Evolutionary conservation across 805 yeast species (phyloP).

Genomic region (Cyberlindnera petersonii): DNA sequence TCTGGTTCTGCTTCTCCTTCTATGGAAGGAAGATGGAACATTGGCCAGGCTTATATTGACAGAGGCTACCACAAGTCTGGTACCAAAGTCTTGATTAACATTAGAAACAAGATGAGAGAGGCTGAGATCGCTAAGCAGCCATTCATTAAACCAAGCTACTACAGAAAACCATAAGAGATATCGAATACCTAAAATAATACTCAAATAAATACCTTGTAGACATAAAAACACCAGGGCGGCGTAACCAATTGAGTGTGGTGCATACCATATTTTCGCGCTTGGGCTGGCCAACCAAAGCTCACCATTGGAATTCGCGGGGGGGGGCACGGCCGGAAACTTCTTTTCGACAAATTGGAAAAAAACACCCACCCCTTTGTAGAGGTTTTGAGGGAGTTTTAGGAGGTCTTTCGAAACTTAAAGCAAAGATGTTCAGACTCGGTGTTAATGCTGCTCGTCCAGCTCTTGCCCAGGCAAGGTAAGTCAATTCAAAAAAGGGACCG

Average conservation of each 20-base stretch:
- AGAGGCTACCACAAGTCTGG: constrained; percentile 72
- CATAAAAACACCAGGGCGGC: constrained; percentile 5
- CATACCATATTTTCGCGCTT: constrained; percentile 9
- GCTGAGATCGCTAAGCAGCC: constrained; percentile 83
- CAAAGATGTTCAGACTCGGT: constrained; percentile 30
- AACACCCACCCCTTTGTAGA: constrained; percentile 12
- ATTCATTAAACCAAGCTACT: constrained; percentile 71
- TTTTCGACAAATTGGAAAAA: constrained; percentile 20
- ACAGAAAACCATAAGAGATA: constrained; percentile 38
- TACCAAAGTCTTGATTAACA: constrained; percentile 64
- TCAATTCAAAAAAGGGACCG: no score
- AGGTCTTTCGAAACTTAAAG: constrained; percentile 9
- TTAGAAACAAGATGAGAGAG: constrained; percentile 78
- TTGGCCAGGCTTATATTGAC: constrained; percentile 87
- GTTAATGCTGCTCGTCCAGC: constrained; percentile 32
- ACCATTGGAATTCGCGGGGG: constrained; percentile 11
- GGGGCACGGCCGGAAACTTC: constrained; percentile 10
- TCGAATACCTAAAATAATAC: neutral
- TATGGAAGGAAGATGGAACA: constrained; percentile 64
- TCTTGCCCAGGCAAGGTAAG: constrained; percentile 29
- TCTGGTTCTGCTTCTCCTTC: constrained; percentile 68
- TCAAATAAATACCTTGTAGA: neutral
- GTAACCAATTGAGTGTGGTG: constrained; percentile 6
- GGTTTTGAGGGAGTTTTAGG: constrained; percentile 1
- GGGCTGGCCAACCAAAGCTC: constrained; percentile 24